These are phyloP conservation scores for Penicillium sp. DNA, from an alignment of 2,329 filamentous ascomycete genomes.

Conservation along the genomic window DNA sequence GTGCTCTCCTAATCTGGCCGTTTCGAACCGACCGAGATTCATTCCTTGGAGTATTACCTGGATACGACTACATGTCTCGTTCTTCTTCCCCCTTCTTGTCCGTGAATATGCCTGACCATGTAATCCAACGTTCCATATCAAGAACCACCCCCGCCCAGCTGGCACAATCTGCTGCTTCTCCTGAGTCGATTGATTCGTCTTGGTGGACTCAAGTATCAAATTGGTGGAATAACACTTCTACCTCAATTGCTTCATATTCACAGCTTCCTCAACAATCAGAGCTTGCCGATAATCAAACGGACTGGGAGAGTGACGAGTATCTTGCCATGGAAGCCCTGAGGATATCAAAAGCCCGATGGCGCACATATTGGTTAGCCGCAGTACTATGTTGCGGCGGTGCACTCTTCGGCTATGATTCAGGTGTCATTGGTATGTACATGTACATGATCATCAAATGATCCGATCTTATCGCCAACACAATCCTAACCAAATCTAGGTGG, in stretches of 20 bases:
- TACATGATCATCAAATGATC: too few relatives aligned
- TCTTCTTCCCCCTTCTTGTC: background rate
- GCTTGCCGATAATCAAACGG: conserved; percentile 15
- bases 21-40: background rate
- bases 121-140: conserved; percentile 21
- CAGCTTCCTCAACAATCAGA: conserved; percentile 26
- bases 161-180: conserved; percentile 16
- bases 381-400: conserved; percentile 60
- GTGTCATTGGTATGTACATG: conserved; percentile 49
- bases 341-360: conserved; percentile 45
- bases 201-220: conserved; percentile 17
- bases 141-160: conserved; percentile 10
- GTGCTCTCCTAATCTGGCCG: background rate
- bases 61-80: background rate
- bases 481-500: conserved; percentile 43
- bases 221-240: conserved; percentile 22
- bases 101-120: conserved; percentile 24
- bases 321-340: conserved; percentile 20
- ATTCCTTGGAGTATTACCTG: background rate
- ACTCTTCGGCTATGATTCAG: conserved; percentile 52
- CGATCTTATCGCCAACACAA: too few relatives aligned
- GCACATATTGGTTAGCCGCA: conserved; percentile 59
- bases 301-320: conserved; percentile 5
- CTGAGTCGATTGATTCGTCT: conserved; percentile 18
- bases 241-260: conserved; percentile 20